Evolutionary conservation across 257 asterid genomes (phyloP).

Genomic region (Nicotiana attenuata): DNA sequence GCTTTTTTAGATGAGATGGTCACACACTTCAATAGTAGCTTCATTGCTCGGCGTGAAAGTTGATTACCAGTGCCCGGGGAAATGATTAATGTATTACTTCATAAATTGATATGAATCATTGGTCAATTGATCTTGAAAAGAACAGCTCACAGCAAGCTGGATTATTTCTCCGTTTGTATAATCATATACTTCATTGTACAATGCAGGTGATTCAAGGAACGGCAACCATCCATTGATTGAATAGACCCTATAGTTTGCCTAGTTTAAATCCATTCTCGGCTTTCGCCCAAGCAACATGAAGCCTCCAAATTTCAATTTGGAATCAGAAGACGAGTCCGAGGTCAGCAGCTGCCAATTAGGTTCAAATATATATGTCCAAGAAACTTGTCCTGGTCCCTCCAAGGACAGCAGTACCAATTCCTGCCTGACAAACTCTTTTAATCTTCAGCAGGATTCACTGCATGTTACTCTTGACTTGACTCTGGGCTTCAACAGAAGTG

Average conservation of each 20-base stretch:
- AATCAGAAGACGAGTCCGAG: slow-evolving; percentile 80
- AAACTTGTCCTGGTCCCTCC: slow-evolving; percentile 34
- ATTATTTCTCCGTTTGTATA: not conserved
- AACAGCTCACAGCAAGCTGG: not conserved
- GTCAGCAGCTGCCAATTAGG: slow-evolving; percentile 64
- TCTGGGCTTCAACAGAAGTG: slow-evolving; percentile 43
- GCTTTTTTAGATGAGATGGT: no score
- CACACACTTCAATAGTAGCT: no score
- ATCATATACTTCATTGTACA: not conserved
- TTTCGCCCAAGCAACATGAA: slow-evolving; percentile 28
- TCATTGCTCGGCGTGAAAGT: not conserved
- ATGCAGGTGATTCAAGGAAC: slow-evolving; percentile 7
- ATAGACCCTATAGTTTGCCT: not conserved
- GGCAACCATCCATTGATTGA: not conserved
- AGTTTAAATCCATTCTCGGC: not conserved
- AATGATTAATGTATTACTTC: not conserved
- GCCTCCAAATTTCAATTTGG: slow-evolving; percentile 42
- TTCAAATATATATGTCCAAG: slow-evolving; percentile 51
- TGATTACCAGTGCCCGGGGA: not conserved
- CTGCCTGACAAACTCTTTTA: slow-evolving; percentile 22
- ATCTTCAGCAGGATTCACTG: slow-evolving; percentile 12
- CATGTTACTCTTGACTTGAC: slow-evolving; percentile 67
- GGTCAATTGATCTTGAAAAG: not conserved
- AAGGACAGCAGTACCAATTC: slow-evolving; percentile 35
- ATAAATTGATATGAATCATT: not conserved